Percentiles rank a stretch among this genome's conserved stretches.
Conservation (phyloP, 306 rosid genomes). For the Gastrolobium villosum region DNA sequence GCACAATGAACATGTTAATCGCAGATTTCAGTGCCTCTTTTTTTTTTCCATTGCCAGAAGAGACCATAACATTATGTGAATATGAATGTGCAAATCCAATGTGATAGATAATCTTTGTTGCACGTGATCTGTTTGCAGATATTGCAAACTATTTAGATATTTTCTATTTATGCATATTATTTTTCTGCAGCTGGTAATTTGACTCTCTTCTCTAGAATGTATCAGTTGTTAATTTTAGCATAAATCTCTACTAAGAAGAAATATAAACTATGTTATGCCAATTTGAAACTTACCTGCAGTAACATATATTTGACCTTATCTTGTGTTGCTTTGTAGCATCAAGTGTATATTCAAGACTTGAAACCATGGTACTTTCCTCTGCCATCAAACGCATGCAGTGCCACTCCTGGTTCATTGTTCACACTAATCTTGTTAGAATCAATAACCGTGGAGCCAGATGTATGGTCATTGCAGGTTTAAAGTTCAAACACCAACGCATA, state of each 20-base stretch:
- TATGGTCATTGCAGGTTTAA: not conserved
- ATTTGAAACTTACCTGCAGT: slow-evolving; percentile 16
- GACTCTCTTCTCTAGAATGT: slow-evolving; percentile 33
- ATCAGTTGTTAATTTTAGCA: not conserved
- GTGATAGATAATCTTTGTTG: slow-evolving; percentile 23
- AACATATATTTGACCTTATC: slow-evolving; percentile 40
- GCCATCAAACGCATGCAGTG: slow-evolving; percentile 75
- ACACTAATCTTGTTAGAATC: too few relatives aligned
- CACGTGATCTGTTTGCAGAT: not conserved
- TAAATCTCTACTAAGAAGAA: slow-evolving; percentile 11
- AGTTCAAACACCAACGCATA: not conserved
- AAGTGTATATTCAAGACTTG: slow-evolving; percentile 63
- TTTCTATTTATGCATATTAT: not conserved
- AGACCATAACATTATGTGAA: slow-evolving; percentile 1
- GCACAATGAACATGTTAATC: not conserved
- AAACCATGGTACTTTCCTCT: slow-evolving; percentile 93
- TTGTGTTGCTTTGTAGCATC: slow-evolving; percentile 63
- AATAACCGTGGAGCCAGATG: not conserved
- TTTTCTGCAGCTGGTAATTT: slow-evolving; percentile 35
- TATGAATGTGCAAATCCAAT: slow-evolving; percentile 7
- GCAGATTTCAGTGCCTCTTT: not conserved
- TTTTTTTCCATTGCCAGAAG: not conserved
- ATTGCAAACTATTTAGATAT: slow-evolving; percentile 23
- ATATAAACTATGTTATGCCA: slow-evolving; percentile 9
- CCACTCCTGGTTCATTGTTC: slow-evolving; percentile 83